Conservation (phyloP, 2,329 filamentous ascomycete genomes). For the Berkeleyomyces basicola region DNA sequence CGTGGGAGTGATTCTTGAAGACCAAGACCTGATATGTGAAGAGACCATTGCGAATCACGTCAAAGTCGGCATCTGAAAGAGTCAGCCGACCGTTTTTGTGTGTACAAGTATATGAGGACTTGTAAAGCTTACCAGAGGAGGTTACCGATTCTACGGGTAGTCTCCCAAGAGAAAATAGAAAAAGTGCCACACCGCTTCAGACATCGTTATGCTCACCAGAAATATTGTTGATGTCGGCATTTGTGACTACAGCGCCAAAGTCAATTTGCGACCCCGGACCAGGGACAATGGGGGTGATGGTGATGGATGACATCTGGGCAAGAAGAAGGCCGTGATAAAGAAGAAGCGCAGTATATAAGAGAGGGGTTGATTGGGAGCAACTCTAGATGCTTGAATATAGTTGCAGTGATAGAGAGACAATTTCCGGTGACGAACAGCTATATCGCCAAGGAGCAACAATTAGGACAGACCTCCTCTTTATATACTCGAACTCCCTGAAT, state of each 20-base stretch:
- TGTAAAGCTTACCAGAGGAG: slow-evolving; percentile 31
- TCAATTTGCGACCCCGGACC: slow-evolving; percentile 27
- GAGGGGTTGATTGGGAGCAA: not conserved
- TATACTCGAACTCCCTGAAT: too few relatives aligned
- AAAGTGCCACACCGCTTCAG: not conserved
- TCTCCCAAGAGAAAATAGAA: slow-evolving; percentile 4
- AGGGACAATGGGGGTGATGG: slow-evolving; percentile 24
- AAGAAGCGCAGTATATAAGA: not conserved
- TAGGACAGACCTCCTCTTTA: too few relatives aligned
- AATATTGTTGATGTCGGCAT: slow-evolving; percentile 44
- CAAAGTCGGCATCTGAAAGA: slow-evolving; percentile 44
- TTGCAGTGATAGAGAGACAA: too few relatives aligned
- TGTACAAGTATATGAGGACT: not conserved
- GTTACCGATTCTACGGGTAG: slow-evolving; percentile 44
- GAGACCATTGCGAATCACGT: slow-evolving; percentile 44
- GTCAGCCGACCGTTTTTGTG: not conserved
- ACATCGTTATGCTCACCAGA: slow-evolving; percentile 31
- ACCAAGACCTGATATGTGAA: slow-evolving; percentile 54
- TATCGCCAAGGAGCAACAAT: too few relatives aligned
- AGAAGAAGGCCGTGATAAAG: not conserved
- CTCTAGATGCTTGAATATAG: too few relatives aligned
- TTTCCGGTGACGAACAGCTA: too few relatives aligned
- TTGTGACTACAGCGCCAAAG: slow-evolving; percentile 44
- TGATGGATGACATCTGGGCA: slow-evolving; percentile 16
- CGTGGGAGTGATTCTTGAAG: slow-evolving; percentile 48